A percentile compares a stretch with the other conserved stretches of the same genome.
Conservation (phyloP, 208 protist species). For the Crithidia bombi region DNA sequence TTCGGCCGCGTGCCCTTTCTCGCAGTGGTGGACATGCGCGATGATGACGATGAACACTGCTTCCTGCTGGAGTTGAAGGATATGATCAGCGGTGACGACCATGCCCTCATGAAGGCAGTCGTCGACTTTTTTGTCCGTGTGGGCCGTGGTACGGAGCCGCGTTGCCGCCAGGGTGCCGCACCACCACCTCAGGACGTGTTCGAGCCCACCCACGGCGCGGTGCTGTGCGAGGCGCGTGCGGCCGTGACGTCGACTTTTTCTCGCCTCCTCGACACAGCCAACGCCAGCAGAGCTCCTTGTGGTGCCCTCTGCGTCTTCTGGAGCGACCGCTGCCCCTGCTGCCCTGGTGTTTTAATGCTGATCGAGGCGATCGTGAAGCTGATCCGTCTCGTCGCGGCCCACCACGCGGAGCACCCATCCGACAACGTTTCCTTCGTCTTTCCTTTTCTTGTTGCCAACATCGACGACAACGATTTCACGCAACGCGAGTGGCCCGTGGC, state of each 20-base stretch:
- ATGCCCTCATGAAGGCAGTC: conserved; percentile 4
- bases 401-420: conserved; percentile 22
- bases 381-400: conserved; percentile 28
- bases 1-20: conserved; percentile 43
- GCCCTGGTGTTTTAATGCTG: conserved; percentile 55
- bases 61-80: conserved; percentile 26
- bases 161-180: conserved; percentile 40
- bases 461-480: conserved; percentile 72
- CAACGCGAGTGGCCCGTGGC: conserved; percentile 52
- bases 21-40: conserved; percentile 38
- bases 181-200: conserved; percentile 38
- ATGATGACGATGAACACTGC: conserved; percentile 41
- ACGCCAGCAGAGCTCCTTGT: conserved; percentile 1
- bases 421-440: conserved; percentile 28
- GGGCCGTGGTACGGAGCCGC: conserved; percentile 28
- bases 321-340: conserved; percentile 69
- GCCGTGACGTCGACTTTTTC: conserved; percentile 46
- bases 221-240: conserved; percentile 36
- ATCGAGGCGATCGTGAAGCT: conserved; percentile 50
- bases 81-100: neutral
- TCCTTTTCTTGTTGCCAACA: conserved; percentile 58
- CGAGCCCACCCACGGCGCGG: conserved; percentile 33
- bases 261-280: conserved; percentile 10
- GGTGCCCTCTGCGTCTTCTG: conserved; percentile 58
- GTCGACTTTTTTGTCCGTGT: conserved; percentile 40